phyloP scores from a whole-genome alignment of 805 yeast genomes.

The Groenewaldozyma tartarivorans region DNA sequence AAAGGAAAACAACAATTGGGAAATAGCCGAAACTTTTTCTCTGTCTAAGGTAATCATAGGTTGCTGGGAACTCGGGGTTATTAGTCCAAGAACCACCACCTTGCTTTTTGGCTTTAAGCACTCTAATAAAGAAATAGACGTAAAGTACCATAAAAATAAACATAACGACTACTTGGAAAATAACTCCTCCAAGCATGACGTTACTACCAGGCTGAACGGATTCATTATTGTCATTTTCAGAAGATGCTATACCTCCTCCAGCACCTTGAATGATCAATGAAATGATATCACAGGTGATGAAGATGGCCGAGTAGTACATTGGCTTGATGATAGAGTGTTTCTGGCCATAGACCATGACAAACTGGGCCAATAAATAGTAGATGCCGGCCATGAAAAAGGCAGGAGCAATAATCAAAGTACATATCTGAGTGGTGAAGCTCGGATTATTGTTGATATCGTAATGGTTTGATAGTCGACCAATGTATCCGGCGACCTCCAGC shows the following conservation, averaged over 20 bases:
- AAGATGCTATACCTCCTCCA: constrained; percentile 69
- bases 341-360: constrained; percentile 52
- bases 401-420: constrained; percentile 68
- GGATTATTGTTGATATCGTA: constrained; percentile 26
- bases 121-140: constrained; percentile 31
- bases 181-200: constrained; percentile 70
- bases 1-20: constrained; percentile 12
- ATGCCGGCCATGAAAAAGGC: constrained; percentile 80
- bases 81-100: constrained; percentile 1
- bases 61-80: constrained; percentile 6
- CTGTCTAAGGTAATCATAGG: constrained; percentile 10
- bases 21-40: constrained; percentile 4
- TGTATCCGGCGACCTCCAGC: constrained; percentile 60
- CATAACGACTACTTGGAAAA: constrained; percentile 68
- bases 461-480: constrained; percentile 45
- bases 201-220: constrained; percentile 42
- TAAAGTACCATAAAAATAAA: constrained; percentile 44
- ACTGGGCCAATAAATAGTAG: constrained; percentile 60
- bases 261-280: constrained; percentile 59
- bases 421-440: constrained; percentile 53
- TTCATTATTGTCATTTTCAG: constrained; percentile 28
- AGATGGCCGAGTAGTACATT: constrained; percentile 51
- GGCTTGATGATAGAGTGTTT: constrained; percentile 45
- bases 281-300: constrained; percentile 55
- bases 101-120: neutral